Conservation (phyloP, 345 rosid species). For the Ceriops tagal region DNA sequence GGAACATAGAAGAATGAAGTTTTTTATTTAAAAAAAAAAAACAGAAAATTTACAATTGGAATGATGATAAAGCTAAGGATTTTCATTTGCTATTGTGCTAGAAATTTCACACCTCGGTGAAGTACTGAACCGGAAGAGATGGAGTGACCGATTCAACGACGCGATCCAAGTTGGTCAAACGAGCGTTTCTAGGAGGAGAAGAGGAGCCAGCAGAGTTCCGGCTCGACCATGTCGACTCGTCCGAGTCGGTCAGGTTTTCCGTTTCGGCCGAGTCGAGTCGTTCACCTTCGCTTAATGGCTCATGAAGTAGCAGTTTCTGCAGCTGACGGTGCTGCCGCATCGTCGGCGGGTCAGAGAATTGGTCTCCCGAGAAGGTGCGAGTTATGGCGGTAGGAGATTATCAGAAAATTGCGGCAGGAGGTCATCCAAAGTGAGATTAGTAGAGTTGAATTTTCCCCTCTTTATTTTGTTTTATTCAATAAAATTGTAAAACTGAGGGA, state of each 20-base stretch:
- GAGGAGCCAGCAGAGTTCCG: constrained; percentile 31
- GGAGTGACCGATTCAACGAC: constrained; percentile 52
- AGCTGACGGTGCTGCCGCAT: constrained; percentile 34
- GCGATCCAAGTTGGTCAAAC: constrained; percentile 52
- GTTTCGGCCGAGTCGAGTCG: constrained; percentile 18
- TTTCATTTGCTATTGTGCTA: background rate
- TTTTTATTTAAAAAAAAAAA: background rate
- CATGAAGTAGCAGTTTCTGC: constrained; percentile 29
- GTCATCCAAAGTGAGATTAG: no score
- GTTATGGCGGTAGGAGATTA: constrained; percentile 38
- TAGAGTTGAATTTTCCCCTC: no score
- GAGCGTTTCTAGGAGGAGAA: constrained; percentile 6
- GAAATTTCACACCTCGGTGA: constrained; percentile 30
- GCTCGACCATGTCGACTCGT: constrained; percentile 37
- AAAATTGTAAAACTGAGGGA: no score
- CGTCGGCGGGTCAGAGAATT: constrained; percentile 43
- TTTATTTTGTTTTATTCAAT: no score
- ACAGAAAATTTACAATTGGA: background rate
- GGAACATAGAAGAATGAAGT: no score
- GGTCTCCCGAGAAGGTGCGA: constrained; percentile 33
- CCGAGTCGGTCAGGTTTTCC: constrained; percentile 24
- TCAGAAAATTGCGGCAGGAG: background rate
- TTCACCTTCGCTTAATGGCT: constrained; percentile 13
- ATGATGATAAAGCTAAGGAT: background rate
- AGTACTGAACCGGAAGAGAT: constrained; percentile 35